phyloP scores from a whole-genome alignment of 208 protist species.

The Leishmania arabica region DNA sequence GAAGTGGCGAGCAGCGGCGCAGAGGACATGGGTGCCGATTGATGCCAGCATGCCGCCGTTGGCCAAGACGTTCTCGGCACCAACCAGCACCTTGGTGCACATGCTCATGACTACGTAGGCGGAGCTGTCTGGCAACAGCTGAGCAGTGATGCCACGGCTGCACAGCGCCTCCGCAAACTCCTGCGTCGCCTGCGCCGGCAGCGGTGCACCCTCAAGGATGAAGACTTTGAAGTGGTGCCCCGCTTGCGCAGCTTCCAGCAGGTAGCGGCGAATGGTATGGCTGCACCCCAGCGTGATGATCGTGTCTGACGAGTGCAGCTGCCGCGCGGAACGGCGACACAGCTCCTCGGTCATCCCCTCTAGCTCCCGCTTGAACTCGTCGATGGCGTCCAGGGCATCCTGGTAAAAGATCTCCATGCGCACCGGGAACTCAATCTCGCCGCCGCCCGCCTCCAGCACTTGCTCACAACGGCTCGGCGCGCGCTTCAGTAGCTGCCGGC shows the following conservation, averaged over 20 bases:
- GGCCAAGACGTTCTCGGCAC: conserved; percentile 94
- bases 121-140: conserved; percentile 94
- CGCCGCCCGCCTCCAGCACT: conserved; percentile 18
- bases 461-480: conserved; percentile 50
- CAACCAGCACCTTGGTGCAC: conserved; percentile 98
- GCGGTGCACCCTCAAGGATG: conserved; percentile 92
- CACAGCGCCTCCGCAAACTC: conserved; percentile 80
- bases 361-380: conserved; percentile 61
- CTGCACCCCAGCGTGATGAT: conserved; percentile 82
- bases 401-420: conserved; percentile 56
- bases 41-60: conserved; percentile 97
- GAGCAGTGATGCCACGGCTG: conserved; percentile 77
- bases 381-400: conserved; percentile 56
- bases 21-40: conserved; percentile 94
- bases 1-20: conserved; percentile 94
- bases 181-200: conserved; percentile 45
- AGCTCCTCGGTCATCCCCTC: conserved; percentile 78
- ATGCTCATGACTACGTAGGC: conserved; percentile 98
- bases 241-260: conserved; percentile 43
- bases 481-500: conserved; percentile 64
- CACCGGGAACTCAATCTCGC: conserved; percentile 53
- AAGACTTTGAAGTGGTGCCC: conserved; percentile 92
- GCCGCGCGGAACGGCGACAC: conserved; percentile 57
- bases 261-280: conserved; percentile 66
- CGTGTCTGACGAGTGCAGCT: conserved; percentile 76